Evolutionary conservation across 495 filamentous ascomycete species (phyloP), one percentile per base, ranked within the genome.

Genomic region (Apodospora peruviana): DNA sequence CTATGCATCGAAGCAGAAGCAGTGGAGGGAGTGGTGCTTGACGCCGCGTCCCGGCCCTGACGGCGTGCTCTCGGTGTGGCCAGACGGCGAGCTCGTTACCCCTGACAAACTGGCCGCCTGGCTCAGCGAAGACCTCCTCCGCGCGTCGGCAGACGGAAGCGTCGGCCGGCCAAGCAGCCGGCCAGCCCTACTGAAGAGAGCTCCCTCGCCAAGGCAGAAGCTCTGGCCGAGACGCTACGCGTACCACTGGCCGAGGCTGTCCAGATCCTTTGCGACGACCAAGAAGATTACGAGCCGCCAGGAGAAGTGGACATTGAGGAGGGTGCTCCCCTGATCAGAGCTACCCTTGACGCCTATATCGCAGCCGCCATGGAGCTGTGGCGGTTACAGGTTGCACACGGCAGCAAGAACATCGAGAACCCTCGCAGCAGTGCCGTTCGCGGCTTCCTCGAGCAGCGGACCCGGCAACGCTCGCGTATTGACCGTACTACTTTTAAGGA

Each of bases 11-110:
- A 41, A 41, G 39, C 39, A 41, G 39, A 19, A 22, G 12, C 12
- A 41, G 39, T 41, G 39, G 39, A 41, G 19, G 39, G 19, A 9
- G 39, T 41, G 39, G 39, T 41, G 39, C 39, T 22, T 20, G 39
- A 41, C 39, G 20, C 39, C 39, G 12, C 39, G 39, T 19, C 12
- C 39, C 39, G 19, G 39, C 39, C 39, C 19, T 5, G 39, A 41
- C 19, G 39, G 39, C 39, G 39, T 41, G 39, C 39, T 41, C 39
- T 41, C 39, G 39, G 39, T 19, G 39, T 41, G 39, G 39, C 39
- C 39, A 41, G 39, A 39, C 36, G 36, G 27, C 27, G 27, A 32
- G 27, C 27, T 32, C 27, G 27, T 32, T 32, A 41, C 12, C 20
- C 39, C 39, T 23, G 19, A 41, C 19, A 41, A 41, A 19, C 39